Evolutionary conservation across 805 yeast genomes (phyloP), one percentile per base, ranked within the genome.

Genomic region (Jamesozyma lodderae): DNA sequence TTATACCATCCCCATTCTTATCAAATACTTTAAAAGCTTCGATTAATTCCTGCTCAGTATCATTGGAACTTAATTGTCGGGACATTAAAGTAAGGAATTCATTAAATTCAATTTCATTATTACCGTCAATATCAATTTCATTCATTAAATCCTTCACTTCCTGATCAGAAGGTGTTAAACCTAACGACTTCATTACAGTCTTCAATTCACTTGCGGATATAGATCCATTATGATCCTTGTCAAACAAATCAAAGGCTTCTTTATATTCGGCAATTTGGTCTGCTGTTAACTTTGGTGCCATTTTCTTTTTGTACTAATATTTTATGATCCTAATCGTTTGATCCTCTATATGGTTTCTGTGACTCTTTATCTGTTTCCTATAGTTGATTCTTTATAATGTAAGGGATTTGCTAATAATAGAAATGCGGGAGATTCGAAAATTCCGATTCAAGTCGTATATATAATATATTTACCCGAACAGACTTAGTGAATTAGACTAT

Each of bases 21-120:
- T 90, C 98, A 60, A 90, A 90, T 31, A 92, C 98, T 68, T 87
- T 90, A 73, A 90, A 90, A 6, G 98, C 97, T 67, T 92, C 98
- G 45, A 90, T 76, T 47, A 90, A 79, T 65, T 92, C 98, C 51
- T 94, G 96, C 64, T 90, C 96, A 23, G 92, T 80, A 62, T 92
- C 98, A 44, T 90, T 86, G 53, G 88, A 94, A 67, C 84, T 87
- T 76, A 88, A 78, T 59, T 92, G 94, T 55, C 90, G 74, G 24
- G 84, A 82, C 92, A 82, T 82, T 73, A 82, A 73, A 21, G 90
- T 81, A 51, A 82, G 68, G 56, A 82, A 82, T 63, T 82, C 92
- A 33, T 83, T 72, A 61, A 82, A 82, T 55, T 82, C 92, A 50
- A 82, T 81, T 52, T 76, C 71, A 28, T 96, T 95, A 66, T 92